Percentiles rank a stretch among this genome's conserved stretches.
These are phyloP conservation scores for Peronosclerospora sorghi DNA, from an alignment of 352 stramenopile species.

Conservation along the genomic window DNA sequence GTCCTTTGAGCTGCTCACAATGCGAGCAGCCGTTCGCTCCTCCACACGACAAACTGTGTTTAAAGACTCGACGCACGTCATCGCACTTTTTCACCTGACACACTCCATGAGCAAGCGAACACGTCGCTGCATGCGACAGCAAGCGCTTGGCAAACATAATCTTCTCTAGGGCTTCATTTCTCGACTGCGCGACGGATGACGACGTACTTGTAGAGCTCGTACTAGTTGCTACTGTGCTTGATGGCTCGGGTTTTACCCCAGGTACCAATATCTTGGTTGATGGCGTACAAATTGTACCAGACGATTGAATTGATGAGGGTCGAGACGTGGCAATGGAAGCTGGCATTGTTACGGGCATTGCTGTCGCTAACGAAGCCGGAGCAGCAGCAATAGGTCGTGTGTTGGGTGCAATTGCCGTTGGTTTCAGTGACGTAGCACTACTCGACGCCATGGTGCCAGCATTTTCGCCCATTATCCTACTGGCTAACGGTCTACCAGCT, in stretches of 20 bases:
- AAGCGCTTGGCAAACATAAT: conserved; percentile 80
- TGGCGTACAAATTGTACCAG: conserved; percentile 5
- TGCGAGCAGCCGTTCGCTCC: conserved; percentile 57
- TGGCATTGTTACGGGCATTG: conserved; percentile 15
- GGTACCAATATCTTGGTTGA: conserved; percentile 1
- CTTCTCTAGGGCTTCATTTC: conserved; percentile 65
- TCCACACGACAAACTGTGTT: conserved; percentile 71
- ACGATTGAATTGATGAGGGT: conserved; percentile 2
- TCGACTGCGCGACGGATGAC: conserved; percentile 14
- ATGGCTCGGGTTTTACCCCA: conserved; percentile 26
- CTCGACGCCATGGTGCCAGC: neutral
- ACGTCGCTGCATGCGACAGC: conserved; percentile 64
- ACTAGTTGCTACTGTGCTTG: conserved; percentile 2
- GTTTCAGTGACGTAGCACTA: conserved; percentile 9
- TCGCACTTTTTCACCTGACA: conserved; percentile 84
- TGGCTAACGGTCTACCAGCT: conserved; percentile 15
- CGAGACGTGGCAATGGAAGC: neutral
- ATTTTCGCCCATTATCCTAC: conserved; percentile 9
- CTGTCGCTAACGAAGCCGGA: conserved; percentile 6
- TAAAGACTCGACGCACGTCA: conserved; percentile 77
- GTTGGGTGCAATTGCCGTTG: conserved; percentile 20
- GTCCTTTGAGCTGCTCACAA: conserved; percentile 70
- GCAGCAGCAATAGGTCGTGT: conserved; percentile 21
- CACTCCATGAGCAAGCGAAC: conserved; percentile 36
- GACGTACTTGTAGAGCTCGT: conserved; percentile 13